A percentile compares a stretch with the other conserved stretches of the same genome.
Conservation (phyloP, 1,284 basidiomycete genomes). For the Austroboletus novae-zelandiae region DNA sequence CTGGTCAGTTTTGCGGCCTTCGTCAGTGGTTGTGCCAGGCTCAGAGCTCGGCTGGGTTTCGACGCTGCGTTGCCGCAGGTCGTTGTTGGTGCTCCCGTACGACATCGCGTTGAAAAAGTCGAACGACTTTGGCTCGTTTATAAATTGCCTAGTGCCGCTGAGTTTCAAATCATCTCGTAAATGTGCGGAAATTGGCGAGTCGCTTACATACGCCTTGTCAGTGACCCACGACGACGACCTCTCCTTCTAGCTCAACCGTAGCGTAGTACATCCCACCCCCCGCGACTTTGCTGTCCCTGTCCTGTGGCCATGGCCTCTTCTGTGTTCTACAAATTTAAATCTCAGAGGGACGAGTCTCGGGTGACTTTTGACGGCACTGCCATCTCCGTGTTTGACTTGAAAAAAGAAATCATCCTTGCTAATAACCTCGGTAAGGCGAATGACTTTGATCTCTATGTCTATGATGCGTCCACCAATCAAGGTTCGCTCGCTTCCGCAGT, state of each 20-base stretch:
- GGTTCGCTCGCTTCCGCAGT: conserved; percentile 48
- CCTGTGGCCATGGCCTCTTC: conserved; percentile 75
- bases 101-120: conserved; percentile 23
- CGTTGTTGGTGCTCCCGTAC: conserved; percentile 21
- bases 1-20: conserved; percentile 45
- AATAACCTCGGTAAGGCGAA: conserved; percentile 95
- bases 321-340: conserved; percentile 98
- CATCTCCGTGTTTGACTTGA: conserved; percentile 98
- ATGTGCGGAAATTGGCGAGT: not conserved
- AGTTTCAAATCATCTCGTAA: conserved; percentile 10
- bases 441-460: conserved; percentile 93
- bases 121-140: conserved; percentile 11
- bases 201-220: conserved; percentile 5
- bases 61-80: conserved; percentile 29
- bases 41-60: conserved; percentile 4
- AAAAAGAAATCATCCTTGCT: conserved; percentile 95
- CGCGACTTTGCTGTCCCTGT: conserved; percentile 9
- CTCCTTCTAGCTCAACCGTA: conserved; percentile 6
- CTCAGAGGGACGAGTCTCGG: conserved; percentile 90
- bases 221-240: conserved; percentile 15
- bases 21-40: conserved; percentile 24
- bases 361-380: conserved; percentile 98
- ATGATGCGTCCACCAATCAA: conserved; percentile 83
- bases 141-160: conserved; percentile 16
- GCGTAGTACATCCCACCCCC: conserved; percentile 12